Evolutionary conservation across 306 rosid genomes (phyloP).

Genomic region (Glycine tomentella): DNA sequence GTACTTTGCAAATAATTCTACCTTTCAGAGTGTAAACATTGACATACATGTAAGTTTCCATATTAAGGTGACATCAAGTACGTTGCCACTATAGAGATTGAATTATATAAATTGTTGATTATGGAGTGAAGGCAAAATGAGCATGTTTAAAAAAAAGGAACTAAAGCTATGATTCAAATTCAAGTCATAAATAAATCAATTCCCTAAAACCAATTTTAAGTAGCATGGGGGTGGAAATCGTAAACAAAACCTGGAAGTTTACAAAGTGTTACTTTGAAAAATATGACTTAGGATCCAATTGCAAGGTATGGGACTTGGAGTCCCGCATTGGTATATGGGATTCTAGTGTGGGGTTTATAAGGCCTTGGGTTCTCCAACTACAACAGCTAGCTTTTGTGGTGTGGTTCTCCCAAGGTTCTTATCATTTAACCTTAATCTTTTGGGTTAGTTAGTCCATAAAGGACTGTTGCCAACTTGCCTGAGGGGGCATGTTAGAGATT

Average conservation of each 20-base stretch:
- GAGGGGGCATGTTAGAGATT: background rate
- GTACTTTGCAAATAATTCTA: conserved; percentile 4
- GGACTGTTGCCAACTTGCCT: background rate
- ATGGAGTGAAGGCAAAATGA: background rate
- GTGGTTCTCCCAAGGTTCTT: too few relatives aligned
- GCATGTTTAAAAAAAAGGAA: background rate
- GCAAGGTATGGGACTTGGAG: too few relatives aligned
- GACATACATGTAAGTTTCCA: background rate
- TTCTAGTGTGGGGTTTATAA: too few relatives aligned
- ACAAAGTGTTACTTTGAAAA: conserved; percentile 7
- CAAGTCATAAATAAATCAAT: conserved; percentile 25
- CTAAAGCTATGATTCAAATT: background rate
- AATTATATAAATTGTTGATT: background rate
- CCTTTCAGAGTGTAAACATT: conserved; percentile 13
- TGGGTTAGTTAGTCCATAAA: background rate
- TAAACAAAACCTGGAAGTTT: background rate
- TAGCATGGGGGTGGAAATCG: conserved; percentile 20
- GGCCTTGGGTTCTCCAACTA: too few relatives aligned
- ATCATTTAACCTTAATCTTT: background rate
- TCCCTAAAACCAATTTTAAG: conserved; percentile 11
- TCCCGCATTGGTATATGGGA: too few relatives aligned
- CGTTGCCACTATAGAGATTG: conserved; percentile 18
- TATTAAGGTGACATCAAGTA: background rate
- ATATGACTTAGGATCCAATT: too few relatives aligned
- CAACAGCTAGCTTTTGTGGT: too few relatives aligned